Evolutionary conservation across 768 basidiomycete species (phyloP), one percentile per base, ranked within the genome.

Genomic region (Tricholoma sp.): DNA sequence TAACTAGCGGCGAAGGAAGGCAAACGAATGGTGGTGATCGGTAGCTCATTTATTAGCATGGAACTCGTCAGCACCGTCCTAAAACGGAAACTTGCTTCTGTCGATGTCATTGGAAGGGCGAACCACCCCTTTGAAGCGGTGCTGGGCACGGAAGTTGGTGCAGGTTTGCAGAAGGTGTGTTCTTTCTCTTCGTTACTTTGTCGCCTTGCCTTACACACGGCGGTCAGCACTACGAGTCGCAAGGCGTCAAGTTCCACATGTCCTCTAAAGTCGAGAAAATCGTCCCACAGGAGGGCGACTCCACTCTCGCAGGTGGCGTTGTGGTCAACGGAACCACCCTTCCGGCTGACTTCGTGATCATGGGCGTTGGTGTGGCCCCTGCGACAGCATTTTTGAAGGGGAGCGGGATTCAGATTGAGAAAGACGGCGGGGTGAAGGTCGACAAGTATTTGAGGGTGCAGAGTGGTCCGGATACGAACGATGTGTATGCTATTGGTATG

Each of bases 11-110:
- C 80, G 34, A 74, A 88, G 71, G 87, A 90, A 61, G 87, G 88
- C 32, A 89, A 92, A 71, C 77, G 77, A 50, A 69, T 88, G 58
- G 91, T 93, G 31, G 81, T 95, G 11, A 86, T 96, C 60, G 94
- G 94, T 2, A 88, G 85, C 51, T 91, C 88, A 12, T 97, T 95
- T 74, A 97, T 97, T 64, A 84, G 88, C 56, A 91, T 97, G 91
- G 91, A 94, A 69, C 76, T 93, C n/a, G 91, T 91, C 6, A 79
- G 76, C n/a, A 88, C 91, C 0, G 71, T 89, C 2, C 70, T 83
- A 7, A 84, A 84, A 63, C 84, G 88, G 54, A 86, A 88, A 61
- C 84, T 92, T 19, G 87, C 87, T 11, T 88, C 86, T 29, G 85
- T 94, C 45, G 85, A 90, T 60, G 85, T 96, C 59, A 81, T 97